These are phyloP conservation scores for Hypoxylon rickii DNA, from an alignment of 495 filamentous ascomycete species.

Conservation along the genomic window DNA sequence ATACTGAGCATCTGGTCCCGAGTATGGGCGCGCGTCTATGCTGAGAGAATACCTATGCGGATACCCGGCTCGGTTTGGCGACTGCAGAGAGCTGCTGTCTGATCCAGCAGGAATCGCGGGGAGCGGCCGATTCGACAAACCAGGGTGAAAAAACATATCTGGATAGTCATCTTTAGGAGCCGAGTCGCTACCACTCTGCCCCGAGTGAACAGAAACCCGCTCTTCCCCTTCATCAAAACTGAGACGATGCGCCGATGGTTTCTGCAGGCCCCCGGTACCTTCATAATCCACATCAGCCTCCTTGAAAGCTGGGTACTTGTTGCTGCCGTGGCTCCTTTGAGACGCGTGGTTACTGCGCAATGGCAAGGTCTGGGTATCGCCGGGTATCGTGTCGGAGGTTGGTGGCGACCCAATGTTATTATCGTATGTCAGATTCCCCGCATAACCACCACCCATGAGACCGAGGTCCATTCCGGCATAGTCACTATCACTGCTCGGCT, in stretches of 20 bases:
- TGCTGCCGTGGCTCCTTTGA: constrained; percentile 44
- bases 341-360: constrained; percentile 37
- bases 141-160: constrained; percentile 94
- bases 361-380: constrained; percentile 42
- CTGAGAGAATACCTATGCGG: constrained; percentile 49
- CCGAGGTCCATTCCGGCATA: constrained; percentile 73
- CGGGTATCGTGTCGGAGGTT: constrained; percentile 28
- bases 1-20: constrained; percentile 43
- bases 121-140: constrained; percentile 70
- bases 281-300: constrained; percentile 66
- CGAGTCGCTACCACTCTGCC: constrained; percentile 60
- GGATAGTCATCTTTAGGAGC: constrained; percentile 68
- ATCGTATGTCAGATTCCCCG: constrained; percentile 73
- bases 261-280: constrained; percentile 82
- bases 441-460: constrained; percentile 74
- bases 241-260: constrained; percentile 70
- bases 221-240: constrained; percentile 98
- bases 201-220: constrained; percentile 55
- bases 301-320: constrained; percentile 45
- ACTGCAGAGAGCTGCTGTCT: constrained; percentile 46
- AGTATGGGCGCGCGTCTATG: constrained; percentile 43
- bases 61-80: constrained; percentile 35
- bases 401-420: constrained; percentile 57
- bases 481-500: constrained; percentile 69
- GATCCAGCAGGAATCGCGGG: constrained; percentile 73